Base-by-base conservation (phyloP, 768 basidiomycete genomes). In the Udeniomyces megalosporus region DNA sequence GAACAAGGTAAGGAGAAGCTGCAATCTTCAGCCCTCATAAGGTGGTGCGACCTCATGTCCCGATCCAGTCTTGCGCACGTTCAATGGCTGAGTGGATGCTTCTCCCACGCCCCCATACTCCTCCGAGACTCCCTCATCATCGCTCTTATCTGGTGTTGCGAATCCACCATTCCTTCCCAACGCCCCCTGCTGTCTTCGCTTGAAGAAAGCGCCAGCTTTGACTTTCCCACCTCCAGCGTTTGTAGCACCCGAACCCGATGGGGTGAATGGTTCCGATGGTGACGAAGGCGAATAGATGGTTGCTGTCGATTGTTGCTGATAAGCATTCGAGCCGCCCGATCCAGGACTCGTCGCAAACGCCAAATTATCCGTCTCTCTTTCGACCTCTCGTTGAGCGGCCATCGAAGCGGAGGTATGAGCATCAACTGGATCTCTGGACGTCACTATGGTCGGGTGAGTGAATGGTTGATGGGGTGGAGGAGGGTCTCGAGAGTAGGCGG, bases 161-260 rank as follows among this genome's bases (percentile, higher is more conserved):
- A 11, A 45, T 46, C 55, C 4, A 35, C 55, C 14, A 26, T 28
- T 38, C 12, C 48, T 24, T n/a, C 51, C 31, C 38, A 20, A 29
- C 11, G 32, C 32, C 17, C 60, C 51, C n/a, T 11, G 22, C 3
- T 49, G 48, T n/a, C 45, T 17, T 15, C 52, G 29, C 51, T 65
- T 65, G 51, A 59, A 54, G 47, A 65, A 65, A 1, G 63, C 63
- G 3, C 63, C 63, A n/a, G 63, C 63, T 26, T 65, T 59, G 31
- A 65, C 58, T 58, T 63, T 63, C 32, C 61, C 29, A 17, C 47
- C 55, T 14, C 54, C 61, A 3, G 42, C 26, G 10, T 38, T 22
- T 2, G 35, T 32, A n/a, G n/a, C n/a, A n/a, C n/a, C n/a, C n/a
- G n/a, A n/a, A n/a, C n/a, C n/a, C n/a, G n/a, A n/a, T n/a, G n/a